These are phyloP conservation scores for Neurospora africana DNA, from an alignment of 495 filamentous ascomycete genomes.

Conservation along the genomic window DNA sequence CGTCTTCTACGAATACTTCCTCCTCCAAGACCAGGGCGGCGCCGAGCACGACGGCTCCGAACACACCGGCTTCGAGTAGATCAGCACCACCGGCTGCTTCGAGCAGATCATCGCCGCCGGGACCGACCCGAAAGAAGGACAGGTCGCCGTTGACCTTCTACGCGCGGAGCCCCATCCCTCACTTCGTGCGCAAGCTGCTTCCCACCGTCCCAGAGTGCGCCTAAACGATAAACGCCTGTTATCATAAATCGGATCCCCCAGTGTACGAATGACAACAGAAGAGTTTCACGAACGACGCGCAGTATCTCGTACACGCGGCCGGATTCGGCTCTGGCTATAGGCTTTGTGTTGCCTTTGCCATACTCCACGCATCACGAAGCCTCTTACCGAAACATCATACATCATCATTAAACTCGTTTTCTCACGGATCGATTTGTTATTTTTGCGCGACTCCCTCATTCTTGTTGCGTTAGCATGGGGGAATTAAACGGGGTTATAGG, in stretches of 20 bases:
- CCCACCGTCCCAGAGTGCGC: slow-evolving; percentile 28
- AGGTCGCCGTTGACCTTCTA: slow-evolving; percentile 23
- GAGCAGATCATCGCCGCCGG: slow-evolving; percentile 11
- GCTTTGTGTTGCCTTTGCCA: slow-evolving; percentile 1
- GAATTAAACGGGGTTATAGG: slow-evolving; percentile 8
- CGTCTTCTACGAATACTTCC: slow-evolving; percentile 35
- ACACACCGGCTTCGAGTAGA: slow-evolving; percentile 9
- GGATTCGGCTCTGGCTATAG: slow-evolving; percentile 12
- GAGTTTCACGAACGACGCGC: not conserved
- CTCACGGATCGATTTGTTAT: slow-evolving; percentile 6
- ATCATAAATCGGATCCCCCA: slow-evolving; percentile 12
- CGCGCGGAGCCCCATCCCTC: slow-evolving; percentile 30
- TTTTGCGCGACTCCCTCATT: slow-evolving; percentile 6
- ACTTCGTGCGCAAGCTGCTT: slow-evolving; percentile 35
- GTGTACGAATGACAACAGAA: slow-evolving; percentile 15
- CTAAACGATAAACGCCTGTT: slow-evolving; percentile 15
- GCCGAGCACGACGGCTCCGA: slow-evolving; percentile 16
- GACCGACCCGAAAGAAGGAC: slow-evolving; percentile 23
- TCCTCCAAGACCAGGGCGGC: slow-evolving; percentile 25
- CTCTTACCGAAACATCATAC: slow-evolving; percentile 3
- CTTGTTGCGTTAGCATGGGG: slow-evolving; percentile 2
- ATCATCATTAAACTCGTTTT: slow-evolving; percentile 15
- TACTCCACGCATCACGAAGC: slow-evolving; percentile 15
- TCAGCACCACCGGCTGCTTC: slow-evolving; percentile 15
- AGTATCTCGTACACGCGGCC: slow-evolving; percentile 11